A percentile compares a stretch with the other conserved stretches of the same genome.
Evolutionary conservation across 108 stramenopile species (phyloP).

Genomic region (Nitzschia sp.): DNA sequence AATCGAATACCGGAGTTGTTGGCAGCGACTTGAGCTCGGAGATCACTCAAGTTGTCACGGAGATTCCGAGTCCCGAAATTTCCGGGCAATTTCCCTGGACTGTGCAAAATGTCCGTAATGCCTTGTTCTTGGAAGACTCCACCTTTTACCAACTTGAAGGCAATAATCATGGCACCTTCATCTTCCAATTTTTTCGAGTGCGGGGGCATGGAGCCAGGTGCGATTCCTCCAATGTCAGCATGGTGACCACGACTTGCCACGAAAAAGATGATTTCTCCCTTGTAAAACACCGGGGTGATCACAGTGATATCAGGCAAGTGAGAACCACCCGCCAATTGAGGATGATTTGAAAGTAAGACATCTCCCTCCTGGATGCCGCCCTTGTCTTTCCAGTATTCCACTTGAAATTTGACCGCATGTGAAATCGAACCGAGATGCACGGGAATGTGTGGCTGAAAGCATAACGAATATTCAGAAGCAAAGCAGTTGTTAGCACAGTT

Average conservation of each 20-base stretch:
- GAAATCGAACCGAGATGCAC: constrained; percentile 99
- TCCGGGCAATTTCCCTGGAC: constrained; percentile 80
- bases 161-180: constrained; percentile 98
- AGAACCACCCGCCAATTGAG: constrained; percentile 93
- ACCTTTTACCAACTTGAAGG: constrained; percentile 93
- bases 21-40: constrained; percentile 98
- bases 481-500: too few species aligned
- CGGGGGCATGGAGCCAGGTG: constrained; percentile 91
- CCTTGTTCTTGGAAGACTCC: constrained; percentile 96
- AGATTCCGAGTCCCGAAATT: constrained; percentile 92
- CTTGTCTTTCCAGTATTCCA: constrained; percentile 85
- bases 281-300: constrained; percentile 95
- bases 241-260: constrained; percentile 97
- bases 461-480: too few species aligned
- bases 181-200: constrained; percentile 84
- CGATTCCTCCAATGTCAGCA: constrained; percentile 95
- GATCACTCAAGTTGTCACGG: constrained; percentile 93
- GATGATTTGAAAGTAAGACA: constrained; percentile 97
- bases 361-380: constrained; percentile 93
- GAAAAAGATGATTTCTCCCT: constrained; percentile 90
- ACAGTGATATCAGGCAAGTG: constrained; percentile 98
- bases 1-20: constrained; percentile 94
- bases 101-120: constrained; percentile 85
- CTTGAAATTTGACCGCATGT: constrained; percentile 91
- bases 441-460: constrained; percentile 88